phyloP scores from a whole-genome alignment of 2,329 filamentous ascomycete genomes.

The Fonsecaea multimorphosa region DNA sequence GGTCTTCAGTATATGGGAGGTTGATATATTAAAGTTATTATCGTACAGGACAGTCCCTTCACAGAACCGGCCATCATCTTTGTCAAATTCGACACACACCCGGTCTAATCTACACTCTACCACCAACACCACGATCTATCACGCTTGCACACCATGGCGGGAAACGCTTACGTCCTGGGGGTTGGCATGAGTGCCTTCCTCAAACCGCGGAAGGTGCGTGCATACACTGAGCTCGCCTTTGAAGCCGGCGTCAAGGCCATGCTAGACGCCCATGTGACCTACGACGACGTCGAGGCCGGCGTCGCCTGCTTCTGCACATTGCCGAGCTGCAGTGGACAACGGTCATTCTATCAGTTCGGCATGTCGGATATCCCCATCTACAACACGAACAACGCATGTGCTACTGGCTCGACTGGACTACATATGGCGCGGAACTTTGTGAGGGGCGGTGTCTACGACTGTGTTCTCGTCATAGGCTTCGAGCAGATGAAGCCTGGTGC shows the following conservation, averaged over 20 bases:
- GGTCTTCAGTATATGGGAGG: not conserved
- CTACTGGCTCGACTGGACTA: constrained; percentile 86
- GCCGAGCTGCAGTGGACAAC: constrained; percentile 91
- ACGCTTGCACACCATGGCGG: not conserved
- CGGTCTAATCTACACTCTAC: not conserved
- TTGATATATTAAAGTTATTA: not conserved
- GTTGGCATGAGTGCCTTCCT: constrained; percentile 99
- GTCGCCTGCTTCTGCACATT: constrained; percentile 97
- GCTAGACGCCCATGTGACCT: constrained; percentile 84
- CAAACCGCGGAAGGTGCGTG: constrained; percentile 45
- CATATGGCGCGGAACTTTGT: constrained; percentile 82
- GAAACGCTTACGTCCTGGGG: constrained; percentile 82
- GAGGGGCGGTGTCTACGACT: constrained; percentile 78
- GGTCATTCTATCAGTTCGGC: constrained; percentile 98
- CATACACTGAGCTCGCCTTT: constrained; percentile 44
- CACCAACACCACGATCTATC: no score
- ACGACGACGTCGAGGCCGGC: constrained; percentile 93
- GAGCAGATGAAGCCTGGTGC: constrained; percentile 96
- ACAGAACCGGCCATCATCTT: not conserved
- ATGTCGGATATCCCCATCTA: constrained; percentile 96
- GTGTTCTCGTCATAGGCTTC: constrained; percentile 88
- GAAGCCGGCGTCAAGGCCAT: constrained; percentile 45
- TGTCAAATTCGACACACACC: not conserved
- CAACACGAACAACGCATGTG: constrained; percentile 96
- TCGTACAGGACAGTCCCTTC: not conserved